Evolutionary conservation across 176 grass and related monocot species (phyloP), one percentile per base, ranked within the genome.

Genomic region (Bolboschoenus planiculmis): DNA sequence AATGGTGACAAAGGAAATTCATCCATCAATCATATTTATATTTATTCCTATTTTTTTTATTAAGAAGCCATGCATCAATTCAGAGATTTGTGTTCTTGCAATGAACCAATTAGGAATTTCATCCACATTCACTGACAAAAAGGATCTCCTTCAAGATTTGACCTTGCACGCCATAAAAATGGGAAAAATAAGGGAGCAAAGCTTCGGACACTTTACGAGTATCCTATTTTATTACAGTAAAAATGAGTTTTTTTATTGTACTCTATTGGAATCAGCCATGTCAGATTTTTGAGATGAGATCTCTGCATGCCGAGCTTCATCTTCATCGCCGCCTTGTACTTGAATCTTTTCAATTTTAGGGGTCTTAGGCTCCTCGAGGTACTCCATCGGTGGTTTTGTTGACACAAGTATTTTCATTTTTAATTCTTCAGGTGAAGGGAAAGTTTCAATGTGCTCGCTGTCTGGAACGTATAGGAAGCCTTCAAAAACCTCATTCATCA

Each of bases 381-480:
- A 97, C 86, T 94, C 84, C 42, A 90, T 97, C 0, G 94, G 94
- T 5, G 89, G 83, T 70, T 97, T 97, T 23, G 94, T 94, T 1
- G 94, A 97, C 37, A 97, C 60, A 66, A 97, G 84, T 58, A 97
- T 87, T 84, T 84, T 94, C 37, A 62, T 61, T 80, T 86, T 92
- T 43, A 97, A 88, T 4, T 85, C 82, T 48, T 97, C 86, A 0
- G 94, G 94, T 36, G 94, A 97, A 11, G 94, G 94, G 64, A 97
- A 92, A 15, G 86, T 81, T 24, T 81, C 60, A 66, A 87, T 83
- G 2, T 31, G 13, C 21, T 92, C 86, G 0, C 64, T 72, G 0
- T 93, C 85, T 1, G 86, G 85, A 55, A 85, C 39, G 55, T 81
- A 87, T 64, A 94, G 78, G 82, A 90, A 85, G 18, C 90, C 80